Evolutionary conservation across 2,329 filamentous ascomycete genomes (phyloP).

Genomic region (Verruconis gallopava): DNA sequence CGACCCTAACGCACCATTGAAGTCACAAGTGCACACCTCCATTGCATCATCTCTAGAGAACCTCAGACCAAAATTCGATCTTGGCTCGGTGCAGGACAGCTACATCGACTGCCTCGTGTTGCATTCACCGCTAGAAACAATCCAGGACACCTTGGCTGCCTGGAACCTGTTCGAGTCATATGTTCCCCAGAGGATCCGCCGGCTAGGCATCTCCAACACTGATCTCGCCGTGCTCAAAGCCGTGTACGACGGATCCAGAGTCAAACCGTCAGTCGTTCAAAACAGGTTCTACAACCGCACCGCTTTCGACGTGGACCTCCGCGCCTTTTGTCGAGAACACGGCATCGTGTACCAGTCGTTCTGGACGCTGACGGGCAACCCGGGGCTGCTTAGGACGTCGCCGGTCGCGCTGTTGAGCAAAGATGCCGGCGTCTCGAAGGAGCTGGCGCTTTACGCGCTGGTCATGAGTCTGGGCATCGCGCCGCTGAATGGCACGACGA

Average conservation of each 20-base stretch:
- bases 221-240: constrained; percentile 42
- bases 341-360: constrained; percentile 46
- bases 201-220: constrained; percentile 67
- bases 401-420: constrained; percentile 39
- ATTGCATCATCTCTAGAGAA: constrained; percentile 53
- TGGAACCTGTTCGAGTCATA: constrained; percentile 56
- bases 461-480: constrained; percentile 39
- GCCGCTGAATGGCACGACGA: constrained; percentile 45
- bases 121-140: constrained; percentile 41
- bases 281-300: constrained; percentile 57
- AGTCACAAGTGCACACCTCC: constrained; percentile 53
- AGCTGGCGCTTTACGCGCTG: constrained; percentile 43
- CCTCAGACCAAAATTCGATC: constrained; percentile 29
- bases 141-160: constrained; percentile 44
- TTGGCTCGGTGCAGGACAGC: constrained; percentile 26
- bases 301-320: constrained; percentile 45
- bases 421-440: constrained; percentile 26
- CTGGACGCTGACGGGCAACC: constrained; percentile 50
- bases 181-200: constrained; percentile 50
- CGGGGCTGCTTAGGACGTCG: constrained; percentile 32
- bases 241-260: constrained; percentile 33
- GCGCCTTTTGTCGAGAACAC: constrained; percentile 41
- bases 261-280: constrained; percentile 55
- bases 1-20: constrained; percentile 42
- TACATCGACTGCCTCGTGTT: constrained; percentile 49